These are phyloP conservation scores for Aeminium ludgeri DNA, from an alignment of 495 filamentous ascomycete species.

Conservation along the genomic window DNA sequence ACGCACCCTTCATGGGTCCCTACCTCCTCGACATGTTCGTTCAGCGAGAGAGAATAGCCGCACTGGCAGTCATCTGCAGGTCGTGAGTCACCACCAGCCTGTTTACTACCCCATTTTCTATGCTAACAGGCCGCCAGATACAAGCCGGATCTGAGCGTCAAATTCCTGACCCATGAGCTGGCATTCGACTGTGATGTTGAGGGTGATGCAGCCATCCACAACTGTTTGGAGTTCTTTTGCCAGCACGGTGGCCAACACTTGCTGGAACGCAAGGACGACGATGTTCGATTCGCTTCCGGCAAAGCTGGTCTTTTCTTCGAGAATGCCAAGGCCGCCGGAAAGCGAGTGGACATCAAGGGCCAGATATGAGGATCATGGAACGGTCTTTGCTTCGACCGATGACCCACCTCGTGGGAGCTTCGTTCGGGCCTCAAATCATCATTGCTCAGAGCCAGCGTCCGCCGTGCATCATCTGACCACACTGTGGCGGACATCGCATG, in stretches of 20 bases:
- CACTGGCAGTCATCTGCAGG: conserved; percentile 79
- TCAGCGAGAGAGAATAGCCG: conserved; percentile 76
- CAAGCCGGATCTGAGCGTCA: conserved; percentile 71
- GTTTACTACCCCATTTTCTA: background rate
- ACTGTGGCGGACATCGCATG: no score
- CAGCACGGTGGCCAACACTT: conserved; percentile 56
- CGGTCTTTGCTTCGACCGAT: no score
- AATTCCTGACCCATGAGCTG: conserved; percentile 88
- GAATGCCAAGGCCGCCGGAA: conserved; percentile 47
- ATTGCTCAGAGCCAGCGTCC: no score
- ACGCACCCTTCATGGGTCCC: conserved; percentile 91
- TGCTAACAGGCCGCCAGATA: conserved; percentile 46
- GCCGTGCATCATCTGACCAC: no score
- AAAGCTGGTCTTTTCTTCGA: conserved; percentile 65
- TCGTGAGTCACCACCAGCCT: conserved; percentile 47
- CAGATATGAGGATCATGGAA: conserved; percentile 48
- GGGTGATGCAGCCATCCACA: conserved; percentile 28
- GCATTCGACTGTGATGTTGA: conserved; percentile 75
- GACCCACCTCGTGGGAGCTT: no score
- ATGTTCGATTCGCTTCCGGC: conserved; percentile 53
- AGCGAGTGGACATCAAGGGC: conserved; percentile 89
- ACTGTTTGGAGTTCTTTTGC: conserved; percentile 67
- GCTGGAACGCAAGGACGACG: conserved; percentile 58
- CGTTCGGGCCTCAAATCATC: no score
- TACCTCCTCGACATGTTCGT: conserved; percentile 99